Percentiles rank a stretch among this genome's conserved stretches.
These are phyloP conservation scores for Brachypodium distachyon DNA, from an alignment of 202 grass and related monocot species.

Conservation along the genomic window DNA sequence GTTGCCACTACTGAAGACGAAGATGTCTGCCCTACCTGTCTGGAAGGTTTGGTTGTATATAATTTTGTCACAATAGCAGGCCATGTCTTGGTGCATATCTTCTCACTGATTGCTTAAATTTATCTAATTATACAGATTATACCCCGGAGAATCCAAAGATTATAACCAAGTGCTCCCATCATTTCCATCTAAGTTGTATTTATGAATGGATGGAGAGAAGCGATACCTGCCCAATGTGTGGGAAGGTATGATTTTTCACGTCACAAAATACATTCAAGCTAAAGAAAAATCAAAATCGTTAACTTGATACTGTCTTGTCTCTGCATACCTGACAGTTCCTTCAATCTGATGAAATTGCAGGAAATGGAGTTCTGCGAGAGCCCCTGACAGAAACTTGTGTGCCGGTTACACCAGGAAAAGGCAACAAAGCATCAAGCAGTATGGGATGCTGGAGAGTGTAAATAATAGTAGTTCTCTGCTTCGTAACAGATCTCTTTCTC, in stretches of 20 bases:
- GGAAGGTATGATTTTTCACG: slow-evolving; percentile 32
- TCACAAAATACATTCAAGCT: neutral
- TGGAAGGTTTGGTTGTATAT: slow-evolving; percentile 55
- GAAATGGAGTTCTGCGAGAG: slow-evolving; percentile 88
- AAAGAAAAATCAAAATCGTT: neutral
- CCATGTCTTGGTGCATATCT: neutral
- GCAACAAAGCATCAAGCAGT: neutral
- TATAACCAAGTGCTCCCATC: slow-evolving; percentile 70
- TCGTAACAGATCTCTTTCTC: slow-evolving; percentile 2
- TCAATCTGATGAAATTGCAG: slow-evolving; percentile 26
- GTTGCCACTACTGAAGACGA: slow-evolving; percentile 70
- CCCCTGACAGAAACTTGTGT: slow-evolving; percentile 35
- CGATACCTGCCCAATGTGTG: slow-evolving; percentile 80
- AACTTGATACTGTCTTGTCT: neutral
- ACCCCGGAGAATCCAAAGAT: slow-evolving; percentile 77
- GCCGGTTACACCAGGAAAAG: neutral
- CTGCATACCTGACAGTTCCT: neutral
- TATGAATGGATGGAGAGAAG: slow-evolving; percentile 98
- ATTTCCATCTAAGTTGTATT: slow-evolving; percentile 95
- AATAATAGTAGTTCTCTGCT: slow-evolving; percentile 36
- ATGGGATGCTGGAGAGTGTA: slow-evolving; percentile 35
- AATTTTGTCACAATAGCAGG: neutral
- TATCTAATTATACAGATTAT: slow-evolving; percentile 47
- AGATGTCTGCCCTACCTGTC: slow-evolving; percentile 95
- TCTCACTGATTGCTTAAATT: neutral